phyloP scores from a whole-genome alignment of 257 asterid species.

The Rubia yunnanensis region DNA sequence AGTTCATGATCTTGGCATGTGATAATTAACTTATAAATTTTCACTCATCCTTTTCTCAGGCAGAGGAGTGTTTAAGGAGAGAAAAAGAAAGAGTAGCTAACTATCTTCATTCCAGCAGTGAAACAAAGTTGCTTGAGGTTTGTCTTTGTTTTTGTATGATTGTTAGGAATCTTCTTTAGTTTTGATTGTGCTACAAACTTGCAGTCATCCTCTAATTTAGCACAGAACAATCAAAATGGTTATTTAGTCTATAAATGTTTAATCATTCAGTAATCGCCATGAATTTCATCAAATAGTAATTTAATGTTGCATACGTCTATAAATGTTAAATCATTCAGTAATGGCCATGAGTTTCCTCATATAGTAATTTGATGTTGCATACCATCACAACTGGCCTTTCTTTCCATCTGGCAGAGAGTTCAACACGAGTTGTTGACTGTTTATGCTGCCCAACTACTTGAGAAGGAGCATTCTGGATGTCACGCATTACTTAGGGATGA shows the following conservation, averaged over 20 bases:
- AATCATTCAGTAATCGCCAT: neutral
- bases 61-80: constrained; percentile 79
- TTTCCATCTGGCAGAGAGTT: constrained; percentile 46
- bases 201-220: neutral
- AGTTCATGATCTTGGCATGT: neutral
- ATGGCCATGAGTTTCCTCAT: neutral
- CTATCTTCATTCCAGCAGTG: constrained; percentile 96
- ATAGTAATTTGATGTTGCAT: neutral
- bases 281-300: no score
- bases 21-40: neutral
- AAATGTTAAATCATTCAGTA: neutral
- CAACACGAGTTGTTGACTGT: constrained; percentile 88
- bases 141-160: constrained; percentile 20
- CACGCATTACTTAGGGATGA: constrained; percentile 92
- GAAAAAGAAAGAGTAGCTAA: constrained; percentile 90
- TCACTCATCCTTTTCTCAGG: constrained; percentile 38
- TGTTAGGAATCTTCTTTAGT: neutral
- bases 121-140: constrained; percentile 94
- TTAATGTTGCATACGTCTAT: no score
- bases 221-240: neutral
- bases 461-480: constrained; percentile 98
- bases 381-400: neutral
- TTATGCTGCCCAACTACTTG: constrained; percentile 86
- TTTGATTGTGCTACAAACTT: neutral
- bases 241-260: neutral